A percentile compares a stretch with the other conserved stretches of the same genome.
These are phyloP conservation scores for Arabidopsis thaliana DNA, from an alignment of 345 rosid genomes.

Conservation along the genomic window TAIR10.1 NC_003074.8:5443001-5443500, in stretches of 20 bases:
- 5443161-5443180: constrained; percentile 41
- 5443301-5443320: not conserved
- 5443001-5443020: constrained; percentile 7
- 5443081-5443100: constrained; percentile 30
- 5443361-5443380: constrained; percentile 9
- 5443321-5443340: too few species aligned
- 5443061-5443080: not conserved
- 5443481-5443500: constrained; percentile 87
- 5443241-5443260: not conserved
- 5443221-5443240: not conserved
- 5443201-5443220: constrained; percentile 76
- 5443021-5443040: constrained; percentile 1
- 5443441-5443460: not conserved
- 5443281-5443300: not conserved
- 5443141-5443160: constrained; percentile 7
- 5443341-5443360: not conserved
- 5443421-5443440: not conserved
- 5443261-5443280: not conserved
- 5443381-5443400: not conserved
- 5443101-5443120: constrained; percentile 13
- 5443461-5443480: constrained; percentile 53
- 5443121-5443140: constrained; percentile 9
- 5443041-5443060: constrained; percentile 17
- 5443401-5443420: not conserved
- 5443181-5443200: constrained; percentile 41